Conservation (phyloP, 768 basidiomycete genomes). For the Crassisporium funariophilum region DNA sequence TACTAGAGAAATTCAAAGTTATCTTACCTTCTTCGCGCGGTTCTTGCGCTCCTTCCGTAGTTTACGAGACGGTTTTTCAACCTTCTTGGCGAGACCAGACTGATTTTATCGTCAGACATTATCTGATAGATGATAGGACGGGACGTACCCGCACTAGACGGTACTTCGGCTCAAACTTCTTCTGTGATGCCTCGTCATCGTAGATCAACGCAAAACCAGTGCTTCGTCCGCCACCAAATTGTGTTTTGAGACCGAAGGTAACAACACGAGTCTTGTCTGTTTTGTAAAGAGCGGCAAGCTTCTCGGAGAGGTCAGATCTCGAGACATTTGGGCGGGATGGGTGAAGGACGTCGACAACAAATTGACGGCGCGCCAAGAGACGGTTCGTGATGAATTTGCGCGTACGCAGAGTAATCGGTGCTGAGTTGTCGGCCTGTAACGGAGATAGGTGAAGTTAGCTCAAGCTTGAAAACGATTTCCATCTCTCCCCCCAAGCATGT, state of each 20-base stretch:
- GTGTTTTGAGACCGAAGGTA: slow-evolving; percentile 91
- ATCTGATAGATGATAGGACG: neutral
- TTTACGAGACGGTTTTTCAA: slow-evolving; percentile 91
- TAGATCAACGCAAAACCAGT: slow-evolving; percentile 98
- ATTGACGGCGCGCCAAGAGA: slow-evolving; percentile 93
- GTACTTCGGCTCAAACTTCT: slow-evolving; percentile 96
- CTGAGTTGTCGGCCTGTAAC: slow-evolving; percentile 70
- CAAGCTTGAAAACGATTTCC: neutral
- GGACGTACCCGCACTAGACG: slow-evolving; percentile 87
- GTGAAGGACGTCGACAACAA: slow-evolving; percentile 93
- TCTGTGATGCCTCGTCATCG: slow-evolving; percentile 92
- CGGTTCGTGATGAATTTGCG: slow-evolving; percentile 99
- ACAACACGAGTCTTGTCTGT: slow-evolving; percentile 88
- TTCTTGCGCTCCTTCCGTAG: slow-evolving; percentile 99
- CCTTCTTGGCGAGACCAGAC: slow-evolving; percentile 74
- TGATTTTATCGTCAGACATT: slow-evolving; percentile 28
- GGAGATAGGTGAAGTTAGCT: slow-evolving; percentile 13
- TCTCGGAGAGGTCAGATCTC: slow-evolving; percentile 88
- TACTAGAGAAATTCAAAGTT: neutral
- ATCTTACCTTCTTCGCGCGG: slow-evolving; percentile 90
- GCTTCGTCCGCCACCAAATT: slow-evolving; percentile 97
- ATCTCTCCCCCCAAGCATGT: slow-evolving; percentile 21
- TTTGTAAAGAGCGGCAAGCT: slow-evolving; percentile 93
- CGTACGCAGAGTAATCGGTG: slow-evolving; percentile 94
- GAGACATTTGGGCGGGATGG: slow-evolving; percentile 95